Base-by-base conservation (phyloP, 2,329 filamentous ascomycete species). In the Venturia asperata region DNA sequence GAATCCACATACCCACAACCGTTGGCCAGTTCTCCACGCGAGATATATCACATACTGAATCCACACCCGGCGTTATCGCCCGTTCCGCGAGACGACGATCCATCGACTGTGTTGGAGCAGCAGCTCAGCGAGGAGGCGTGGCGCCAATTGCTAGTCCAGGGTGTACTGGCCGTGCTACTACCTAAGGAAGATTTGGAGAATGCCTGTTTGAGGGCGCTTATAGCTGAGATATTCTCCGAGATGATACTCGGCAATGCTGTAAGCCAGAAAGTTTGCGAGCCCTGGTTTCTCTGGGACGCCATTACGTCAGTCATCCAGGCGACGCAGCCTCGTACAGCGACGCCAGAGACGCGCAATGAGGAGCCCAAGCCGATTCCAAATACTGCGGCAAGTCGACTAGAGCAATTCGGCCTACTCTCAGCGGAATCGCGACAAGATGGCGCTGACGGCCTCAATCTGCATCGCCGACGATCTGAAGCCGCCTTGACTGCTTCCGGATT, bases 181-280 rank as follows among this genome's bases (percentile, higher is more conserved):
- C 94, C 94, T 11, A 94, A 92, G 19, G 93, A 97, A 72, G 93
- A 97, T 74, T 80, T 97, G 47, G 87, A 93, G 72, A 97, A 96
- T 74, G 85, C 85, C 64, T 96, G 91, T 74, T 81, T 97, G 71
- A 88, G 90, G 65, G 84, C 90, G 43, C 81, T 99, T 67, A 88
- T 97, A 68, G 86, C 87, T 64, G 91, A 97, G 76, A 89, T 97
- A 69, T 82, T 97, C 67, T 90, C 92, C 7, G 92, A 97, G 76
- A 86, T 96, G 74, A 90, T 97, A 68, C 81, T 99, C 68, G 91
- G 91, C 68, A 92, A 91, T 70, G 83, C 89, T 66, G 81, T 97
- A 70, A 86, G 87, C 71, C 89, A 88, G 71, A 95, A 89, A 74
- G 82, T 89, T 49, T 91, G 89, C 70, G 88, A 97, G 77, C 90